These are phyloP conservation scores for Pezicula radicicola DNA, from an alignment of 2,329 filamentous ascomycete genomes.

Conservation along the genomic window DNA sequence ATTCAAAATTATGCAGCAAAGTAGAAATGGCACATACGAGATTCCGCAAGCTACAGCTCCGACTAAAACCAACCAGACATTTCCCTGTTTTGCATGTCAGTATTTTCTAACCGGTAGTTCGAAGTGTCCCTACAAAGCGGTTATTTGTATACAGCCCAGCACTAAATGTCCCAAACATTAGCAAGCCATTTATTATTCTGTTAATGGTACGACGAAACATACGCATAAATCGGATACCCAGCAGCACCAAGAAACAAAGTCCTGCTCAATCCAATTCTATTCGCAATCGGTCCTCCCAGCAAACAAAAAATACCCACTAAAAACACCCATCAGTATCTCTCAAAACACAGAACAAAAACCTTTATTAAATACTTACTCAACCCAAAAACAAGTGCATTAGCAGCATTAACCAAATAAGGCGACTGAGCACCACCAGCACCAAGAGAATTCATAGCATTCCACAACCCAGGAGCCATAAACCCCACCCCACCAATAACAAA, in stretches of 20 bases:
- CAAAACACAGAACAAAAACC: constrained; percentile 50
- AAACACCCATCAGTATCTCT: constrained; percentile 50
- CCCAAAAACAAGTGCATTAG: constrained; percentile 42
- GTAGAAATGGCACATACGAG: not conserved
- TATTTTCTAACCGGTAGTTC: constrained; percentile 43
- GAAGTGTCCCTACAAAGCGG: constrained; percentile 45
- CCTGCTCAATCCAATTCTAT: constrained; percentile 66
- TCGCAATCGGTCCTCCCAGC: constrained; percentile 59
- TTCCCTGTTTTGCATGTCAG: constrained; percentile 33
- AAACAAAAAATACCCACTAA: constrained; percentile 47
- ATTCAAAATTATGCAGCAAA: not conserved
- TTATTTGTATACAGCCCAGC: constrained; percentile 70
- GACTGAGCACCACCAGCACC: constrained; percentile 38
- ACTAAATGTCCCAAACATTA: constrained; percentile 2
- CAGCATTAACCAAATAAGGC: constrained; percentile 39
- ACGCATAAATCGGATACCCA: constrained; percentile 37
- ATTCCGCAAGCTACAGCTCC: constrained; percentile 68
- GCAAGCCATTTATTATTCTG: not conserved
- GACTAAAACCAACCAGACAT: constrained; percentile 63
- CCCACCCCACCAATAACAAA: constrained; percentile 33
- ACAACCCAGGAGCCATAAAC: constrained; percentile 37
- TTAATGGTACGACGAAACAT: constrained; percentile 1
- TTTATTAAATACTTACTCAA: constrained; percentile 57
- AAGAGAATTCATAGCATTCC: constrained; percentile 39
- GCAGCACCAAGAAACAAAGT: constrained; percentile 53